Evolutionary conservation across 2,329 filamentous ascomycete genomes (phyloP), one percentile per base, ranked within the genome.

Genomic region (Magnaporthiopsis rhizophila): DNA sequence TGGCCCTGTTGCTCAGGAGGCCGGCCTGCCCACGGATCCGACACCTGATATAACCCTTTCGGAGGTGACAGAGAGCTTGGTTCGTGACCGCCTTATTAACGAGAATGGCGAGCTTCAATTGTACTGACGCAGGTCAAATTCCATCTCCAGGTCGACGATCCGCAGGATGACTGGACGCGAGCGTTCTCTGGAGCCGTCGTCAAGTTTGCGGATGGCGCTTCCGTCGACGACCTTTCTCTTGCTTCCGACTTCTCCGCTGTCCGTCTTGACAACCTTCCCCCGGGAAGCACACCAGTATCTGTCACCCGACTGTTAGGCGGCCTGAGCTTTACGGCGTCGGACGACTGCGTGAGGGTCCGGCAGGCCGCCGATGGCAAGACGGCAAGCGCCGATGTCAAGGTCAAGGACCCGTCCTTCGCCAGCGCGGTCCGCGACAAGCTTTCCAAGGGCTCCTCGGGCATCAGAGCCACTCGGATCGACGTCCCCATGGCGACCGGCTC

Each of bases 231-330:
- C 26, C 65, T 76, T 2, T 69, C 68, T 3, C 68, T 77, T 7
- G 66, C 71, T 2, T 74, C 75, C 0, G 77, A 79, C 67, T 76
- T 74, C 62, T 77, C 76, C 1, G 71, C 74, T 0, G 69, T 76
- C 34, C 74, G 71, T 8, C 70, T 78, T 57, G 69, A 63, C 30
- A 66, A 68, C 7, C 70, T 78, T 0, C 73, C 73, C 0, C 34
- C 0, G 2, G 58, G 61, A 3, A 72, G 65, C 58, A 68, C 70
- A 0, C 62, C 61, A 0, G 59, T 32, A 0, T 68, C 66, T 1
- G 69, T 77, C 2, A 45, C 38, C 2, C 36, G 28, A 0, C 28
- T 75, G 0, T 65, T 78, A 4, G 62, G 61, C 34, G 67, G 13
- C 15, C 62, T 66, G 7, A 66, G 60, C 6, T 58, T 73, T 7